Percentiles rank a stretch among this genome's conserved stretches.
These are phyloP conservation scores for Calonectria montana DNA, from an alignment of 2,329 filamentous ascomycete genomes.

Conservation along the genomic window DNA sequence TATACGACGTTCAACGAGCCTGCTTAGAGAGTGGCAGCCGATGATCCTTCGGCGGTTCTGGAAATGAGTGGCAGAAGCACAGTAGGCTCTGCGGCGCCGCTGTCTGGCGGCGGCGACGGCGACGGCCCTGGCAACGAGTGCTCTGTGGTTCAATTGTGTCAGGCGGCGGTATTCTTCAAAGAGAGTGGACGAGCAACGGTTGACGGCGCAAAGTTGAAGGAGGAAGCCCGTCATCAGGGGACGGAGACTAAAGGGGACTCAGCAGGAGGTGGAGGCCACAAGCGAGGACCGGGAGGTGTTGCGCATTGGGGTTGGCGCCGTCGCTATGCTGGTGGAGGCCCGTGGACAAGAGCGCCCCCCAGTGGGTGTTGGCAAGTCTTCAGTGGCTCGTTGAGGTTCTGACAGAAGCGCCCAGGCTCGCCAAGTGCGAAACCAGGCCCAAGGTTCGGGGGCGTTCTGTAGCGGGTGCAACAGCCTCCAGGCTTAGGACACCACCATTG, in stretches of 20 bases:
- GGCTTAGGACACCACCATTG: constrained; percentile 18
- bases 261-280: constrained; percentile 30
- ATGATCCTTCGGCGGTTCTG: constrained; percentile 48
- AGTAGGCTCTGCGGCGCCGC: constrained; percentile 51
- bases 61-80: constrained; percentile 52
- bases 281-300: constrained; percentile 35
- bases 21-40: constrained; percentile 47
- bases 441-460: constrained; percentile 17
- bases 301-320: constrained; percentile 43
- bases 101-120: constrained; percentile 54
- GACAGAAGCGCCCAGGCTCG: constrained; percentile 9
- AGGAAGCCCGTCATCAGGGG: constrained; percentile 61
- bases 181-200: constrained; percentile 58
- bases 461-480: constrained; percentile 14
- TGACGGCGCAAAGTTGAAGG: constrained; percentile 59
- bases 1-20: constrained; percentile 35
- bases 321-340: constrained; percentile 31
- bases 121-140: constrained; percentile 57
- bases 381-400: constrained; percentile 14
- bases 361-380: constrained; percentile 11
- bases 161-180: constrained; percentile 58
- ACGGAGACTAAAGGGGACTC: constrained; percentile 42
- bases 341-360: constrained; percentile 37
- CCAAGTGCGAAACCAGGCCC: constrained; percentile 11
- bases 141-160: constrained; percentile 53